These are phyloP conservation scores for Pelargonium fulgidum DNA, from an alignment of 441 rosid species.

Conservation along the genomic window DNA sequence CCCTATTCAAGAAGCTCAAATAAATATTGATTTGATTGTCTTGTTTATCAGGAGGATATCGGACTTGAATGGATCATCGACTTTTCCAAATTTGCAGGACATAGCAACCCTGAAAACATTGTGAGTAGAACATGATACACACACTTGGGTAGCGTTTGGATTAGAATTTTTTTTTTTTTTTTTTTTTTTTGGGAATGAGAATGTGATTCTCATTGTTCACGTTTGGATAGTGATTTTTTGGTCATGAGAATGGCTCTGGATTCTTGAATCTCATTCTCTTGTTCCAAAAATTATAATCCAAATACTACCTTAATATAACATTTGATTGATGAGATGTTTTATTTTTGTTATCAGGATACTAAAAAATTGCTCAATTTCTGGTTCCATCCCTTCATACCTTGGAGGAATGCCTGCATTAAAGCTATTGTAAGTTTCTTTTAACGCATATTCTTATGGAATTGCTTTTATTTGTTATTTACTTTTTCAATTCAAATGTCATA, in stretches of 20 bases:
- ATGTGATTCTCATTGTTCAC: no score
- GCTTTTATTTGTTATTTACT: no score
- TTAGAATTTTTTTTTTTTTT: no score
- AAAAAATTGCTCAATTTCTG: constrained; percentile 60
- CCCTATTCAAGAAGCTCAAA: neutral
- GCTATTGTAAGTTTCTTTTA: constrained; percentile 46
- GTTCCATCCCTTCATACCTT: constrained; percentile 40
- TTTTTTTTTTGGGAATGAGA: no score
- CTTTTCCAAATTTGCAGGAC: constrained; percentile 43
- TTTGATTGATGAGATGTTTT: neutral
- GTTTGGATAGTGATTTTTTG: no score
- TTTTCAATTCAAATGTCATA: no score
- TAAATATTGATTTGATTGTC: neutral
- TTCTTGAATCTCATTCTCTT: neutral
- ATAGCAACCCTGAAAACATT: constrained; percentile 23
- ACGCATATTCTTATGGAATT: neutral
- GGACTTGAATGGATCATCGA: constrained; percentile 51
- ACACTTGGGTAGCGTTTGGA: no score
- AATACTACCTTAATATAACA: neutral
- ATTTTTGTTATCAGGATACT: constrained; percentile 36
- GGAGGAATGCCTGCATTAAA: constrained; percentile 26
- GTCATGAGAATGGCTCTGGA: no score
- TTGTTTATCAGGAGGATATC: constrained; percentile 57
- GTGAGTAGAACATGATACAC: constrained; percentile 36
- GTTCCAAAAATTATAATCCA: neutral